Conservation (phyloP, 352 stramenopile species). For the Globisporangium sylvaticum region DNA sequence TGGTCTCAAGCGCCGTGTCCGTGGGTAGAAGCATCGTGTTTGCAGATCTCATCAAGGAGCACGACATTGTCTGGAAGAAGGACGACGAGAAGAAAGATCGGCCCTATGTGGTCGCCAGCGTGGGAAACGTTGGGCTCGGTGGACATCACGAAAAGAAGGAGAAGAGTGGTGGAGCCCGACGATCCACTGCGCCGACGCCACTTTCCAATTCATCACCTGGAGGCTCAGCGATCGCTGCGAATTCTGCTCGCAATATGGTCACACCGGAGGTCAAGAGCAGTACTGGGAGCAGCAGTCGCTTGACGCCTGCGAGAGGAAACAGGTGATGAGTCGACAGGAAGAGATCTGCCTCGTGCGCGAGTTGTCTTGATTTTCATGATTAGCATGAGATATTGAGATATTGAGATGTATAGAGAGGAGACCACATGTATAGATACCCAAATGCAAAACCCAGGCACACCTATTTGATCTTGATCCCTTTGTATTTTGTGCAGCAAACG, state of each 20-base stretch:
- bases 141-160: constrained; percentile 14
- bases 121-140: constrained; percentile 56
- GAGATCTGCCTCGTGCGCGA: constrained; percentile 63
- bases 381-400: no score
- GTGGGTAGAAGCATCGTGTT: constrained; percentile 72
- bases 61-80: constrained; percentile 29
- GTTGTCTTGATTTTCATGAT: constrained; percentile 25
- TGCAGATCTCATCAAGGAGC: constrained; percentile 42
- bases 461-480: neutral
- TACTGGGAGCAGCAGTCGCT: constrained; percentile 17
- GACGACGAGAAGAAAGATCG: constrained; percentile 20
- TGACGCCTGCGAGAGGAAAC: constrained; percentile 35
- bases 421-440: neutral
- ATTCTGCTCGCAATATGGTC: neutral
- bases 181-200: constrained; percentile 19
- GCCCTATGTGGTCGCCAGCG: constrained; percentile 43
- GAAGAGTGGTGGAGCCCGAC: constrained; percentile 19
- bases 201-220: neutral
- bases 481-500: neutral
- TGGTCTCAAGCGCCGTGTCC: constrained; percentile 64
- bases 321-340: constrained; percentile 33
- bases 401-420: no score
- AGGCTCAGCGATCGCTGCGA: neutral
- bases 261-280: constrained; percentile 9
- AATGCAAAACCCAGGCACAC: neutral